Percentiles rank a stretch among this genome's conserved stretches.
Conservation (phyloP, 1,139 yeast species). For the Saccharomyces hybrid region DNA sequence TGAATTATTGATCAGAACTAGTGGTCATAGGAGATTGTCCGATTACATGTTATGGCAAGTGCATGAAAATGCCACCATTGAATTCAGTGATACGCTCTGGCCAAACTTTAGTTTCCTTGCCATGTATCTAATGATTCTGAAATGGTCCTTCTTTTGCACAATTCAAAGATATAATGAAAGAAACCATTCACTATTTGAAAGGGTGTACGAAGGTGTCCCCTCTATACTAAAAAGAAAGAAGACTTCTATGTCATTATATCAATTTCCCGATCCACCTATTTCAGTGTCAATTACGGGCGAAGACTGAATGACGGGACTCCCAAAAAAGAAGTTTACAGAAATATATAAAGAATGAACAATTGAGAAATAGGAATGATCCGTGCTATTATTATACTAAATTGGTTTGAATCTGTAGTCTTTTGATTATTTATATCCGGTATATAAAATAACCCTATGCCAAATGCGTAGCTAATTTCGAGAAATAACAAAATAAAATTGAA, state of each 20-base stretch:
- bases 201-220: background rate
- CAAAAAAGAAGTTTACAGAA: background rate
- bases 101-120: constrained; percentile 65
- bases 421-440: background rate
- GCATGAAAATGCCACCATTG: constrained; percentile 60
- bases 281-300: constrained; percentile 10
- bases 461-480: background rate
- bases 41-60: constrained; percentile 88
- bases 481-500: no score
- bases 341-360: background rate
- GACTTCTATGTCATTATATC: constrained; percentile 3
- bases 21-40: constrained; percentile 77
- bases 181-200: constrained; percentile 1
- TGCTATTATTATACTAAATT: background rate
- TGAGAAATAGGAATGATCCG: background rate
- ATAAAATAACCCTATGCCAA: background rate
- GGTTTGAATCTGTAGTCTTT: background rate
- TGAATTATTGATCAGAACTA: constrained; percentile 75
- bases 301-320: background rate
- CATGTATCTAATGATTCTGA: constrained; percentile 43
- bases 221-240: constrained; percentile 1
- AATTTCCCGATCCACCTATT: constrained; percentile 12
- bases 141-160: constrained; percentile 42
- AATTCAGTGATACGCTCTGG: constrained; percentile 71
- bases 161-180: constrained; percentile 14